phyloP scores from a whole-genome alignment of 1,284 basidiomycete genomes.

The Cryptococcus depauperatus region DNA sequence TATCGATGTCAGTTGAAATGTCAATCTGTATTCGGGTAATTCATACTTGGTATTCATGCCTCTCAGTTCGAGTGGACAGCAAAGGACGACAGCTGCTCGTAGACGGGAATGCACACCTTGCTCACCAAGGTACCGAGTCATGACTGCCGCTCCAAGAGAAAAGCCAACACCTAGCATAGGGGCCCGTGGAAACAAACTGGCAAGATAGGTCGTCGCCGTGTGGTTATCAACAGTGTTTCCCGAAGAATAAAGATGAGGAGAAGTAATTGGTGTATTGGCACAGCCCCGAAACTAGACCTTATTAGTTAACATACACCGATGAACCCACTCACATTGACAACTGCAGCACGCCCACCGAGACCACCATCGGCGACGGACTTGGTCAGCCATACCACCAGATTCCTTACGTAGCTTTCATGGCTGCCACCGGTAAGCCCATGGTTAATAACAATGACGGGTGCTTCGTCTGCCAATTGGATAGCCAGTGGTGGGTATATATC shows the following conservation, averaged over 20 bases:
- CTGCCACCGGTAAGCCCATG: slow-evolving; percentile 86
- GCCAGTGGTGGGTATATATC: slow-evolving; percentile 42
- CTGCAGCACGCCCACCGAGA: slow-evolving; percentile 72
- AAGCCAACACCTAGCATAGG: slow-evolving; percentile 80
- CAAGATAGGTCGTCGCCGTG: slow-evolving; percentile 65
- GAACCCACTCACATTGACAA: slow-evolving; percentile 53
- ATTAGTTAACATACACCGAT: neutral
- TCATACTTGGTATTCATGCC: slow-evolving; percentile 24
- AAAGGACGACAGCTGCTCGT: slow-evolving; percentile 63
- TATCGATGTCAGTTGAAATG: neutral
- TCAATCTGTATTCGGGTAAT: neutral
- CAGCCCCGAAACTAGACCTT: slow-evolving; percentile 36
- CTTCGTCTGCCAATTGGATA: slow-evolving; percentile 51
- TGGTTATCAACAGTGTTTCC: slow-evolving; percentile 71
- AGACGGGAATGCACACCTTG: slow-evolving; percentile 67
- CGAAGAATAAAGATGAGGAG: slow-evolving; percentile 68
- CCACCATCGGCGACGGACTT: slow-evolving; percentile 60
- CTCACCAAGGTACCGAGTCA: slow-evolving; percentile 79
- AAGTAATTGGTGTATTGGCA: slow-evolving; percentile 57
- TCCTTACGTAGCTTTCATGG: slow-evolving; percentile 77
- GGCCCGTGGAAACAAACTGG: slow-evolving; percentile 63
- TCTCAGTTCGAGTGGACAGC: slow-evolving; percentile 48
- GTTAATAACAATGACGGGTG: slow-evolving; percentile 65
- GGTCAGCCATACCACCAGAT: slow-evolving; percentile 60
- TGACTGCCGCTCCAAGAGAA: slow-evolving; percentile 81